phyloP scores from a whole-genome alignment of 2,329 filamentous ascomycete species.

The Epichloe scottii region DNA sequence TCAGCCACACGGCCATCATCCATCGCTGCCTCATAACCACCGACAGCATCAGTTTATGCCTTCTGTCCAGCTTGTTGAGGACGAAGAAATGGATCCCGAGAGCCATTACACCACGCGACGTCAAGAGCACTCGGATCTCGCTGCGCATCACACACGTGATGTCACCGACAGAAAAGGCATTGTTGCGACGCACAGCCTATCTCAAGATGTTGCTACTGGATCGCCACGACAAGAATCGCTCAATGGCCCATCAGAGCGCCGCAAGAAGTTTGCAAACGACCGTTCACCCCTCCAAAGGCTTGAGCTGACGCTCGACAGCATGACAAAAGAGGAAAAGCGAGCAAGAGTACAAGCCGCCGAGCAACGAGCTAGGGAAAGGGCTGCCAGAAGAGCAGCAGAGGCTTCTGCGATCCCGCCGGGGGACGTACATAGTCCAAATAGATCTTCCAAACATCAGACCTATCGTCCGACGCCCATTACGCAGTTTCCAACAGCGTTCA shows the following conservation, averaged over 20 bases:
- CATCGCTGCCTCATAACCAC: constrained; percentile 14
- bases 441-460: background rate
- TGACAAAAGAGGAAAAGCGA: constrained; percentile 92
- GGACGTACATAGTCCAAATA: constrained; percentile 14
- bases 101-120: constrained; percentile 14
- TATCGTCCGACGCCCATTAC: constrained; percentile 1
- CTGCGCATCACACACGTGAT: constrained; percentile 11
- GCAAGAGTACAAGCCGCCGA: constrained; percentile 77
- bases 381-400: constrained; percentile 25
- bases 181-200: constrained; percentile 5
- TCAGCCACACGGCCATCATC: constrained; percentile 27
- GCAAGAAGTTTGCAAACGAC: constrained; percentile 59
- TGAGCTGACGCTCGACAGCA: constrained; percentile 78
- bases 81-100: constrained; percentile 15
- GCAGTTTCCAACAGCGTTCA: background rate
- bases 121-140: constrained; percentile 1
- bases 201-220: constrained; percentile 10
- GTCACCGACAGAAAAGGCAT: constrained; percentile 12
- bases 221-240: constrained; percentile 26
- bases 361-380: constrained; percentile 52
- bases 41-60: background rate
- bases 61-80: background rate
- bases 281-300: constrained; percentile 87
- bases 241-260: constrained; percentile 28
- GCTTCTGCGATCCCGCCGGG: constrained; percentile 11